Evolutionary conservation across 805 yeast genomes (phyloP).

Genomic region (Lipomyces spencermartinsiae): DNA sequence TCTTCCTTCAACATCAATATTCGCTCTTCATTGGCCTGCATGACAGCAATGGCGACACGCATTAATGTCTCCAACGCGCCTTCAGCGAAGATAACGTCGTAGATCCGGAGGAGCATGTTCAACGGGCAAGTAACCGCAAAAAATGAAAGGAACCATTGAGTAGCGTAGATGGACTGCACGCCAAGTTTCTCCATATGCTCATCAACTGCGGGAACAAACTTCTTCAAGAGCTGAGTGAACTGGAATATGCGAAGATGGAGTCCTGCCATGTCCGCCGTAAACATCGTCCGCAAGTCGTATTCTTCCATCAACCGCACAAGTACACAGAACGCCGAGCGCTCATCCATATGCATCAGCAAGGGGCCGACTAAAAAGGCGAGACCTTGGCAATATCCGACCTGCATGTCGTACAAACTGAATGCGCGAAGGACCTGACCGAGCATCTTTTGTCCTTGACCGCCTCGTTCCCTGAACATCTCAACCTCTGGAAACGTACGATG

Average conservation of each 20-base stretch:
- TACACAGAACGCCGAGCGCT: constrained; percentile 55
- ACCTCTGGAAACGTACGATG: constrained; percentile 65
- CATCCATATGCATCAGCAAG: constrained; percentile 54
- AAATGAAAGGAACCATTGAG: constrained; percentile 71
- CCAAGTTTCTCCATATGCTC: constrained; percentile 54
- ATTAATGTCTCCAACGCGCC: constrained; percentile 61
- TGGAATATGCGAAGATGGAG: constrained; percentile 59
- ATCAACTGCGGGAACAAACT: constrained; percentile 51
- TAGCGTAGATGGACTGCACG: constrained; percentile 56
- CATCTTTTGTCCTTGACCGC: constrained; percentile 52
- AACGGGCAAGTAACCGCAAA: constrained; percentile 66
- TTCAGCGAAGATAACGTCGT: constrained; percentile 60
- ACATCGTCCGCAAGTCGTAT: constrained; percentile 60
- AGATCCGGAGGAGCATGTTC: constrained; percentile 56
- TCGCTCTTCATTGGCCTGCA: constrained; percentile 55
- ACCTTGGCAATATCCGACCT: constrained; percentile 74
- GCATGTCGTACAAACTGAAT: constrained; percentile 66
- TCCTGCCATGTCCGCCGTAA: constrained; percentile 61
- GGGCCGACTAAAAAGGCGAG: constrained; percentile 68
- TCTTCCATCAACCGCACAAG: constrained; percentile 65
- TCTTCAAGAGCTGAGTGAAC: constrained; percentile 54
- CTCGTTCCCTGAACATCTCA: constrained; percentile 53
- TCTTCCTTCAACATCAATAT: constrained; percentile 49
- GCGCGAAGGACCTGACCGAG: constrained; percentile 65
- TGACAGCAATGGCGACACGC: constrained; percentile 61